phyloP scores from a whole-genome alignment of 2,329 filamentous ascomycete genomes.

The Incumbomyces lentus region DNA sequence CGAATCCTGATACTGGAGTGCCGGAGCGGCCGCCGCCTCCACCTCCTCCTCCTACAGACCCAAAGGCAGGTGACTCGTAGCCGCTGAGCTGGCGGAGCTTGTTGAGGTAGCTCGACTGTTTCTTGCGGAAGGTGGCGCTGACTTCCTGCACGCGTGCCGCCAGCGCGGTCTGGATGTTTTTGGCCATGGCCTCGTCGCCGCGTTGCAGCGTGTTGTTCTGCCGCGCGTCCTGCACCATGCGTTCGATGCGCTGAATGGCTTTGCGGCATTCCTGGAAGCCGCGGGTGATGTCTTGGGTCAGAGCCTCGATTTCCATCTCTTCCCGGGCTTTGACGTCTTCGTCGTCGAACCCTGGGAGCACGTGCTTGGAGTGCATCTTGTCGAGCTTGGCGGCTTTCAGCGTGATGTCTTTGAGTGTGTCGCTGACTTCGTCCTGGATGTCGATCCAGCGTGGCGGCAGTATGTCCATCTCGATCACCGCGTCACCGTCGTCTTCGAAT shows the following conservation, averaged over 20 bases:
- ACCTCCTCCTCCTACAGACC: no score
- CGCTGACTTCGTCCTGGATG: constrained; percentile 83
- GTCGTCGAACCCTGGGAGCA: constrained; percentile 92
- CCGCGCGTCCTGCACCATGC: constrained; percentile 73
- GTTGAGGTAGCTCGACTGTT: constrained; percentile 91
- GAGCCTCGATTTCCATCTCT: constrained; percentile 76
- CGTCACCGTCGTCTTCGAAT: constrained; percentile 79
- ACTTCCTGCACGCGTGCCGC: constrained; percentile 83
- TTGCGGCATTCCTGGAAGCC: constrained; percentile 84
- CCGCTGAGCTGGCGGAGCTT: constrained; percentile 68
- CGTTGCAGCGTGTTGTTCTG: constrained; percentile 58
- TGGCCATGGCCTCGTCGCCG: constrained; percentile 90
- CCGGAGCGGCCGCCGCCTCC: constrained; percentile 36
- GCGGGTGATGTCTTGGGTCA: constrained; percentile 83
- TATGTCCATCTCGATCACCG: constrained; percentile 96
- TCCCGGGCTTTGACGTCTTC: constrained; percentile 79
- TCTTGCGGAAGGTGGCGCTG: constrained; percentile 87
- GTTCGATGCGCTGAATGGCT: constrained; percentile 77
- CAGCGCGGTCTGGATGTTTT: constrained; percentile 87
- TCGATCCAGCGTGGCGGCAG: constrained; percentile 93
- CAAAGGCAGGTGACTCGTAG: constrained; percentile 35
- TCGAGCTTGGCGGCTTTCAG: constrained; percentile 76
- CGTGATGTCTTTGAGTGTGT: constrained; percentile 68
- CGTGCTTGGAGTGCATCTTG: constrained; percentile 91
- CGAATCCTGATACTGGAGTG: constrained; percentile 36